Percentiles rank a stretch among this genome's conserved stretches.
Evolutionary conservation across 768 basidiomycete species (phyloP).

Genomic region (Lactarius psammicola): DNA sequence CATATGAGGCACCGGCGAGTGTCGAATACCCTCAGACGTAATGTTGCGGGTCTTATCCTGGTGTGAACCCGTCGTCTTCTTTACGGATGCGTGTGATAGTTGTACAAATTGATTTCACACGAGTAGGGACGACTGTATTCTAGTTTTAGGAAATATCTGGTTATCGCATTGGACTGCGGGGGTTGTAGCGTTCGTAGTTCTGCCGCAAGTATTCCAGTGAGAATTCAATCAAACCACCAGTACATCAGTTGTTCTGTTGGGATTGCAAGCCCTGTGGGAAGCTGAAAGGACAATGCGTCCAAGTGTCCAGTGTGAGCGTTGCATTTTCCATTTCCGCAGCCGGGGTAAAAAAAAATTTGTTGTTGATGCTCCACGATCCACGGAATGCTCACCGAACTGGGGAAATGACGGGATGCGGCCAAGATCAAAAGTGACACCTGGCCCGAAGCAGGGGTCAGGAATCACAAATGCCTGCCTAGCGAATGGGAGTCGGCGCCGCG

Average conservation of each 20-base stretch:
- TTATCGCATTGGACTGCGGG: background rate
- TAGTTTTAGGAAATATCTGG: too few relatives aligned
- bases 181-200: background rate
- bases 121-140: background rate
- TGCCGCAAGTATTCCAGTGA: background rate
- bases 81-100: background rate
- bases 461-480: background rate
- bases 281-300: background rate
- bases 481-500: slow-evolving; percentile 5
- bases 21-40: background rate
- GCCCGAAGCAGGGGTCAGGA: background rate
- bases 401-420: slow-evolving; percentile 4
- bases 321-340: slow-evolving; percentile 8
- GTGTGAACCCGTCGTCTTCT: background rate
- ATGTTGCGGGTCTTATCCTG: slow-evolving; percentile 2
- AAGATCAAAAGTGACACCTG: slow-evolving; percentile 10
- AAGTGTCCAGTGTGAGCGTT: background rate
- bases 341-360: background rate
- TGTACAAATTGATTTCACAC: background rate
- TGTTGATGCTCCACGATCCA: slow-evolving; percentile 23
- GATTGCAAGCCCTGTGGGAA: background rate
- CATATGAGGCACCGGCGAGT: background rate
- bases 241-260: background rate
- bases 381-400: slow-evolving; percentile 8
- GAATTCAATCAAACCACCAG: background rate